A percentile compares a stretch with the other conserved stretches of the same genome.
These are phyloP conservation scores for Fusarium sp. DNA, from an alignment of 2,329 filamentous ascomycete genomes.

Conservation along the genomic window DNA sequence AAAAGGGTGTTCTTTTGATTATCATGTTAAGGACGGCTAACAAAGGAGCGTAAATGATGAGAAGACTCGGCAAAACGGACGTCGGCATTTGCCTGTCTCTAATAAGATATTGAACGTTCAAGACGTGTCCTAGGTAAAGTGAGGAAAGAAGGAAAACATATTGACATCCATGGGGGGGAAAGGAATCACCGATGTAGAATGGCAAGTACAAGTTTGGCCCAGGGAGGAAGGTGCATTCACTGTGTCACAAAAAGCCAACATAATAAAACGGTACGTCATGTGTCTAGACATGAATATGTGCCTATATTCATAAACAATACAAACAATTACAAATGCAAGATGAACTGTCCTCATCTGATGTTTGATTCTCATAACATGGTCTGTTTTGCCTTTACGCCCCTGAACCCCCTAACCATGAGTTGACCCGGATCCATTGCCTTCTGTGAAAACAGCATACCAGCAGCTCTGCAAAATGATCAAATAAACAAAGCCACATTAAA, in stretches of 20 bases:
- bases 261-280: neutral
- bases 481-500: constrained; percentile 32
- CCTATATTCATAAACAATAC: constrained; percentile 12
- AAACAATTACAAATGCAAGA: constrained; percentile 24
- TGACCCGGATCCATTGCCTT: constrained; percentile 35
- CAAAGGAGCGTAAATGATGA: constrained; percentile 12
- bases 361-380: constrained; percentile 42
- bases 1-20: neutral
- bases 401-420: constrained; percentile 25
- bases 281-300: constrained; percentile 4
- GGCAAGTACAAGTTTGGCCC: constrained; percentile 5
- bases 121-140: neutral
- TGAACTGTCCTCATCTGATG: constrained; percentile 36
- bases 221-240: neutral
- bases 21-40: neutral
- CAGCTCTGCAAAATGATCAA: constrained; percentile 23
- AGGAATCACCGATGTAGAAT: too few species aligned
- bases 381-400: constrained; percentile 43
- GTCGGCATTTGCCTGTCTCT: neutral
- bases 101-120: too few species aligned
- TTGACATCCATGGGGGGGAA: too few species aligned
- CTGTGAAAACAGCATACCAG: constrained; percentile 26
- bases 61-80: neutral
- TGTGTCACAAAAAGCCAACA: neutral
- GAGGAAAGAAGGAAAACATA: neutral